These are phyloP conservation scores for Trypanosoma avium DNA, from an alignment of 208 protist species.

Conservation along the genomic window DNA sequence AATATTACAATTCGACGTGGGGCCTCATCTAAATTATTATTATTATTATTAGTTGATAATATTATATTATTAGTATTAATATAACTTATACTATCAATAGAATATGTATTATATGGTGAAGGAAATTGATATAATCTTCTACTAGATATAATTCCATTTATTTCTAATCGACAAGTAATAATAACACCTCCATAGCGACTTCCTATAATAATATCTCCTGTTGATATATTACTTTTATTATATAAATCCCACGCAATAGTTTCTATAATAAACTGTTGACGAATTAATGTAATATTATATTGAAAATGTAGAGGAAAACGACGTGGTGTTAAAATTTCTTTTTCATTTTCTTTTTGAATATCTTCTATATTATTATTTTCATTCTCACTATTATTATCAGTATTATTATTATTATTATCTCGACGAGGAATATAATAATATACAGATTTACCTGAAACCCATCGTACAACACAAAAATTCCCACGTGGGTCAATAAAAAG, in stretches of 20 bases:
- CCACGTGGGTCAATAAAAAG: constrained; percentile 48
- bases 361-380: background rate
- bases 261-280: constrained; percentile 22
- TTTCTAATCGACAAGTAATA: constrained; percentile 33
- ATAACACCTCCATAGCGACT: constrained; percentile 35
- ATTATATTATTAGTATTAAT: too few relatives aligned
- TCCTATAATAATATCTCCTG: constrained; percentile 38
- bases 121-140: constrained; percentile 38
- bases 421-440: constrained; percentile 44
- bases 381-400: background rate
- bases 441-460: constrained; percentile 36
- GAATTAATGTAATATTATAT: background rate
- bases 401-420: background rate
- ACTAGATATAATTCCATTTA: constrained; percentile 20
- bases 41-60: too few relatives aligned
- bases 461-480: constrained; percentile 46
- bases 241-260: constrained; percentile 30
- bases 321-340: constrained; percentile 11
- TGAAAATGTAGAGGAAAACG: constrained; percentile 9
- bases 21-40: too few relatives aligned
- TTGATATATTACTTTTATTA: constrained; percentile 19
- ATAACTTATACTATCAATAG: constrained; percentile 25
- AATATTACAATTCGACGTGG: constrained; percentile 34
- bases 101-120: background rate
- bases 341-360: background rate